Conservation (phyloP, 495 filamentous ascomycete species). For the Apodospora peruviana region DNA sequence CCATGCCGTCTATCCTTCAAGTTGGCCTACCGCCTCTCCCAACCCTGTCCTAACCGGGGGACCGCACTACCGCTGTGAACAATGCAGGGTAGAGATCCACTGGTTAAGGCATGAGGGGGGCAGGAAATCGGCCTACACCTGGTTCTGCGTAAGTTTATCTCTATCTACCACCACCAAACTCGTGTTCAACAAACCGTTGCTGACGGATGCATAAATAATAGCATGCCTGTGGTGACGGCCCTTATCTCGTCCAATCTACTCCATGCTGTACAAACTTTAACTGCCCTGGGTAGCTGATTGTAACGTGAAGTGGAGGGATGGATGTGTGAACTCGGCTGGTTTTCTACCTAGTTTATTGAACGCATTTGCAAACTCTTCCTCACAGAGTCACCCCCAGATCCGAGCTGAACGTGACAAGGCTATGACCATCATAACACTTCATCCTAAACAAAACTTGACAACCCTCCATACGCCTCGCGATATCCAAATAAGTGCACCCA, state of each 20-base stretch:
- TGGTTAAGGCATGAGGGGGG: background rate
- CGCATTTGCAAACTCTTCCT: too few species aligned
- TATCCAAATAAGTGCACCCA: too few species aligned
- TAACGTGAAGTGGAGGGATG: too few species aligned
- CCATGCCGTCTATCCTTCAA: background rate
- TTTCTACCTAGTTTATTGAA: too few species aligned
- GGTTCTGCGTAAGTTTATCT: background rate
- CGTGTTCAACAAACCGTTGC: background rate
- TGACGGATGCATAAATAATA: background rate
- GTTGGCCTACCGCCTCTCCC: background rate
- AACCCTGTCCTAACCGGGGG: background rate
- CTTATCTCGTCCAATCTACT: background rate
- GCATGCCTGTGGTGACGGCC: background rate
- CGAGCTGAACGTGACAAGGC: too few species aligned
- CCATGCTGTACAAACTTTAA: background rate
- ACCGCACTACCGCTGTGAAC: background rate
- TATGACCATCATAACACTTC: too few species aligned
- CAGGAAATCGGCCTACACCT: background rate
- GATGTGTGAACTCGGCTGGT: too few species aligned
- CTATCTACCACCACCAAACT: background rate
- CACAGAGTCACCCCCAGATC: too few species aligned
- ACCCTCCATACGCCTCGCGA: too few species aligned
- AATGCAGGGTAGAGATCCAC: background rate
- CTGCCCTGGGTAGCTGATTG: background rate
- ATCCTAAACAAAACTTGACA: too few species aligned